A percentile compares a stretch with the other conserved stretches of the same genome.
Evolutionary conservation across 106 monocot species (phyloP).

Genomic region (Allium sativum): DNA sequence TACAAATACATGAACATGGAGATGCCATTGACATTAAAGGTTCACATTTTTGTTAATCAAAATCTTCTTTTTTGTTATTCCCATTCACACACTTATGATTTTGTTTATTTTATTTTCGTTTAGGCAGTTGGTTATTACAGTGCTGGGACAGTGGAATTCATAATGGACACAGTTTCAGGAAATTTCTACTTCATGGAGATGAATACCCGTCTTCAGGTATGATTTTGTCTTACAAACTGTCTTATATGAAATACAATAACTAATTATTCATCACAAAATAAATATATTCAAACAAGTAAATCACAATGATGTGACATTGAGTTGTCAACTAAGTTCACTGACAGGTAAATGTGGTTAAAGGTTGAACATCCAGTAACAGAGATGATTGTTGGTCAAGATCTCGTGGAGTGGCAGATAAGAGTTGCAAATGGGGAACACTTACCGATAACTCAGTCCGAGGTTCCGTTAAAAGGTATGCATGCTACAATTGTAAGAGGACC

Average conservation of each 20-base stretch:
- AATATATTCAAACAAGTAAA: not conserved
- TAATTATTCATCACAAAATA: not conserved
- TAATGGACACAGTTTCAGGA: conserved; percentile 78
- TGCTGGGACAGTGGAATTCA: conserved; percentile 99
- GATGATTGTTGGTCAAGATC: conserved; percentile 99
- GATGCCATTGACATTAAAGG: too few species aligned
- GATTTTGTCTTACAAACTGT: not conserved
- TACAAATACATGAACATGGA: too few species aligned
- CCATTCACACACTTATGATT: not conserved
- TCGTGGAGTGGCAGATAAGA: conserved; percentile 99
- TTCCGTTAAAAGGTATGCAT: conserved; percentile 69
- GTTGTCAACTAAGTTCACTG: not conserved
- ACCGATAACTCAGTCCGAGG: conserved; percentile 72
- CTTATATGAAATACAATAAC: not conserved
- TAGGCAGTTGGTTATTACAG: conserved; percentile 97
- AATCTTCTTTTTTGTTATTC: too few species aligned
- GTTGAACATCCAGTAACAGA: conserved; percentile 99
- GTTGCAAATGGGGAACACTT: conserved; percentile 98
- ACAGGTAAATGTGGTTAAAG: conserved; percentile 28
- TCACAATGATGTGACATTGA: not conserved
- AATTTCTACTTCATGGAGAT: conserved; percentile 99
- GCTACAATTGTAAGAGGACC: too few species aligned
- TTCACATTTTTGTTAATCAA: too few species aligned
- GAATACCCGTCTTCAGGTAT: conserved; percentile 99
- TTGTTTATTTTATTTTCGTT: conserved; percentile 29